phyloP scores from a whole-genome alignment of 176 grass and related monocot species.

The Rhynchospora breviuscula region DNA sequence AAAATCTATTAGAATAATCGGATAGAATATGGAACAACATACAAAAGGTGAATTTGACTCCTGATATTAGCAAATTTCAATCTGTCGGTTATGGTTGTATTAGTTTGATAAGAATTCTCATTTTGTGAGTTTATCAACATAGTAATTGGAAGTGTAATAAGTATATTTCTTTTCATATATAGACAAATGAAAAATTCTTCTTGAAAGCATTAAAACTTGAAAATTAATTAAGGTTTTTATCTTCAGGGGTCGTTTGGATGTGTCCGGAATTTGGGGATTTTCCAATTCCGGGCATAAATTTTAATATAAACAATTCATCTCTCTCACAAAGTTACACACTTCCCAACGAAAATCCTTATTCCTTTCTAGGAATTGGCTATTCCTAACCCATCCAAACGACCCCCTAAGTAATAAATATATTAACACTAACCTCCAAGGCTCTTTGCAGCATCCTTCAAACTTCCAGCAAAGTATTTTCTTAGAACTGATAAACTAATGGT shows the following conservation, averaged over 20 bases:
- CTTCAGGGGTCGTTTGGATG: too few species aligned
- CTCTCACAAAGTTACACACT: too few species aligned
- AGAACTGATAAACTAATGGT: constrained; percentile 81
- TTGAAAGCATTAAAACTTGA: neutral
- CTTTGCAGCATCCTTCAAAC: constrained; percentile 92
- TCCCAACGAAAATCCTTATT: too few species aligned
- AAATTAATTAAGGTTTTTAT: neutral
- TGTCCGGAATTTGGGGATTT: too few species aligned
- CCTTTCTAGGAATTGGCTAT: too few species aligned
- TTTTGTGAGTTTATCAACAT: neutral
- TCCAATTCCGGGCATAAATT: too few species aligned
- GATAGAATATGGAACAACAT: neutral
- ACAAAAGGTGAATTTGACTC: neutral
- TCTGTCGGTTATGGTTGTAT: neutral
- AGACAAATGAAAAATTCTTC: neutral
- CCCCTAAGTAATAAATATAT: neutral
- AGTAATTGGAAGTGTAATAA: neutral
- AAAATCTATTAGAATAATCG: neutral
- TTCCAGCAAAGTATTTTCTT: constrained; percentile 81
- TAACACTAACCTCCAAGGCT: constrained; percentile 71
- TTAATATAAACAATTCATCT: too few species aligned
- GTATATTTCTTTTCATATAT: neutral
- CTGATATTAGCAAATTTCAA: neutral
- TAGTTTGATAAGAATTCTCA: neutral
- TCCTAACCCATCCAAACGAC: too few species aligned